A percentile compares a stretch with the other conserved stretches of the same genome.
These are phyloP conservation scores for Pulveroboletus frians DNA, from an alignment of 768 basidiomycete species.

Conservation along the genomic window DNA sequence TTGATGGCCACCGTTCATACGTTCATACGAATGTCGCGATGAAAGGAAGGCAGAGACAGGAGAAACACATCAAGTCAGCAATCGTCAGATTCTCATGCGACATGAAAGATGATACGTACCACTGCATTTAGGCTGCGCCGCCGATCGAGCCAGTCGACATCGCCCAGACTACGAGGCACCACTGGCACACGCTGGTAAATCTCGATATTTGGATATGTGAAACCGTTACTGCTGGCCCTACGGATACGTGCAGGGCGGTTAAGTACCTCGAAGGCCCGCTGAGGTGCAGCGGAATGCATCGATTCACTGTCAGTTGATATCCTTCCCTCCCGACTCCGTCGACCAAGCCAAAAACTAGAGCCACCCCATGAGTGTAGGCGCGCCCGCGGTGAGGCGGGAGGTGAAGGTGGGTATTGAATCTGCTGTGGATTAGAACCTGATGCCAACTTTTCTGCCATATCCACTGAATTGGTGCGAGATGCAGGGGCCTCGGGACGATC, in stretches of 20 bases:
- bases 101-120: constrained; percentile 40
- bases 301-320: constrained; percentile 38
- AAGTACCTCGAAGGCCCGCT: constrained; percentile 44
- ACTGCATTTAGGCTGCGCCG: constrained; percentile 66
- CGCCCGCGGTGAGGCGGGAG: constrained; percentile 29
- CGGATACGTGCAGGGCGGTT: constrained; percentile 48
- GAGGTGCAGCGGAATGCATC: constrained; percentile 31
- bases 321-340: constrained; percentile 34
- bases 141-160: constrained; percentile 75
- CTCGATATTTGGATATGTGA: constrained; percentile 40
- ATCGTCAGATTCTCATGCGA: constrained; percentile 11
- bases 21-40: constrained; percentile 2
- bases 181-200: constrained; percentile 41
- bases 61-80: constrained; percentile 18
- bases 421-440: constrained; percentile 25
- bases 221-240: constrained; percentile 45
- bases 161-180: constrained; percentile 53
- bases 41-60: background rate
- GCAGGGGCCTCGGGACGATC: constrained; percentile 22
- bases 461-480: constrained; percentile 36
- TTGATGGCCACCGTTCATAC: constrained; percentile 7
- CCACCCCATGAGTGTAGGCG: constrained; percentile 37
- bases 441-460: constrained; percentile 39
- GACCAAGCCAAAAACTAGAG: constrained; percentile 33
- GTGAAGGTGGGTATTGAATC: constrained; percentile 29